These are phyloP conservation scores for Trametes polyzona DNA, from an alignment of 1,284 basidiomycete genomes.

Conservation along the genomic window DNA sequence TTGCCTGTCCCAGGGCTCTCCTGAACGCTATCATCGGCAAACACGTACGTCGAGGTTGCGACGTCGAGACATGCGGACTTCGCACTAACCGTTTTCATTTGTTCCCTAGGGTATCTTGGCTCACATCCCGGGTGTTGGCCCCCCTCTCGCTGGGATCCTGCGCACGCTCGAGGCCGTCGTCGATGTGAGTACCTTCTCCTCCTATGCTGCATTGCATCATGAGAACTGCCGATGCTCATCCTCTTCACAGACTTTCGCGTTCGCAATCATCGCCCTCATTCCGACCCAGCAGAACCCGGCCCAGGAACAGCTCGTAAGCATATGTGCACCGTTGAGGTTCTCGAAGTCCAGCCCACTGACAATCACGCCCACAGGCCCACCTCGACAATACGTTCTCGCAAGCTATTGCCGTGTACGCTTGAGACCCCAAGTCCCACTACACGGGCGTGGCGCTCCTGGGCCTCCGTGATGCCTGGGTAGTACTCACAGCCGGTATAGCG, in stretches of 20 bases:
- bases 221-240: not conserved
- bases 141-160: not conserved
- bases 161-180: not conserved
- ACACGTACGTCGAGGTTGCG: not conserved
- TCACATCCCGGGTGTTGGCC: not conserved
- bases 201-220: not conserved
- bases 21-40: slow-evolving; percentile 8
- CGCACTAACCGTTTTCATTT: not conserved
- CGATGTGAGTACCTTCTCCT: not conserved
- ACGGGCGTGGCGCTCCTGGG: no score
- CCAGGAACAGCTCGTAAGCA: not conserved
- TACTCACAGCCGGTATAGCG: no score
- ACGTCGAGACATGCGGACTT: not conserved
- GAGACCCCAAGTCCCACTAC: no score
- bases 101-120: not conserved
- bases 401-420: no score
- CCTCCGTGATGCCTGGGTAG: no score
- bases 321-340: no score
- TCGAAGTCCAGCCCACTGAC: no score
- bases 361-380: no score
- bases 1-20: not conserved
- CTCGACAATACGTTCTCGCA: no score
- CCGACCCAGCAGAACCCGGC: not conserved
- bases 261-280: not conserved
- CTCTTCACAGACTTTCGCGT: not conserved